These are phyloP conservation scores for Fusarium tanahbumbuense DNA, from an alignment of 2,329 filamentous ascomycete species.

Conservation along the genomic window DNA sequence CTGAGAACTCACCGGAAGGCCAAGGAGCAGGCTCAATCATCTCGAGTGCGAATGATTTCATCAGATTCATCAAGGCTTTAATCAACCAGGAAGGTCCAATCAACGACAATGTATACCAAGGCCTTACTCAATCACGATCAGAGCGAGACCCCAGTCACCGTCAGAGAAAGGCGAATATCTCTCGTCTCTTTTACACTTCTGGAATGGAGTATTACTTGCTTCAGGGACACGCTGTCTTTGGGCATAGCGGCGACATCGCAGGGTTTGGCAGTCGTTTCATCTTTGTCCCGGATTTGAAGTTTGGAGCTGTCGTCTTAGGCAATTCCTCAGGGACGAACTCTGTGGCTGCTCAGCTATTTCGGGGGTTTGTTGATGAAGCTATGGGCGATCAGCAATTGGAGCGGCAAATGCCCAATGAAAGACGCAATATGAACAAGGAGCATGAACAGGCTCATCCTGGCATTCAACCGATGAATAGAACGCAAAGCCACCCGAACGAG, in stretches of 20 bases:
- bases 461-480: not conserved
- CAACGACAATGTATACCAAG: conserved; percentile 41
- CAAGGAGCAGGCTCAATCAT: conserved; percentile 49
- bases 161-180: conserved; percentile 16
- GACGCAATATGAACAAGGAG: not conserved
- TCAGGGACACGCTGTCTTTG: conserved; percentile 35
- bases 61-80: conserved; percentile 47
- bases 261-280: conserved; percentile 45
- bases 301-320: conserved; percentile 44
- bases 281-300: conserved; percentile 45
- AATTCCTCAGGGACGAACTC: conserved; percentile 38
- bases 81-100: conserved; percentile 42
- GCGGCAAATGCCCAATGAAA: not conserved
- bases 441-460: not conserved
- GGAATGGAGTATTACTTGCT: conserved; percentile 45
- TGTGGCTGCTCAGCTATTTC: conserved; percentile 31
- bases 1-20: conserved; percentile 40
- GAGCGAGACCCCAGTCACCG: conserved; percentile 25
- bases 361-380: conserved; percentile 39
- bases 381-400: conserved; percentile 3
- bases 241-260: conserved; percentile 43
- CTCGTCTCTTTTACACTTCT: conserved; percentile 30
- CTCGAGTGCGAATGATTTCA: conserved; percentile 46
- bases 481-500: not conserved
- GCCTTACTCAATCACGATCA: conserved; percentile 35